Conservation (phyloP, 495 filamentous ascomycete species). For the Penicillium pancosmium region DNA sequence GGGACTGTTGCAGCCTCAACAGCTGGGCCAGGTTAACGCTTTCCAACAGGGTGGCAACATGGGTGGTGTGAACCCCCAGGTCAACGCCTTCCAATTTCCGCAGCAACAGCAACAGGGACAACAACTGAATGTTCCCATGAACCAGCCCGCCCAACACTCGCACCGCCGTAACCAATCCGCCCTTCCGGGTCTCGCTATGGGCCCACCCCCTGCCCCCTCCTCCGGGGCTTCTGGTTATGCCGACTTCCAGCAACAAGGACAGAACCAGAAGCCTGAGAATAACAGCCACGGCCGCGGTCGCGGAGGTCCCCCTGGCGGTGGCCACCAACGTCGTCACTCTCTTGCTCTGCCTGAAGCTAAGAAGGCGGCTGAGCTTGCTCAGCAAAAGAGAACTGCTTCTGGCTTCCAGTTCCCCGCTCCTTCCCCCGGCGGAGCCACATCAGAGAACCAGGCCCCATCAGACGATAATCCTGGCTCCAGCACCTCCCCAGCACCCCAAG, state of each 20-base stretch:
- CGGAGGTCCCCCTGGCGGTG: slow-evolving; percentile 71
- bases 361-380: slow-evolving; percentile 94
- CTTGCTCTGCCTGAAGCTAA: slow-evolving; percentile 94
- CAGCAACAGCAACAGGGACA: slow-evolving; percentile 79
- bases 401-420: slow-evolving; percentile 86
- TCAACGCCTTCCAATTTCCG: slow-evolving; percentile 86
- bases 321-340: slow-evolving; percentile 93
- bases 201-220: slow-evolving; percentile 90
- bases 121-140: slow-evolving; percentile 71
- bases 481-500: slow-evolving; percentile 41
- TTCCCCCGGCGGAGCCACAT: slow-evolving; percentile 62
- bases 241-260: slow-evolving; percentile 67
- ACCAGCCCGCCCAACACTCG: slow-evolving; percentile 74
- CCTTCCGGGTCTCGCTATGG: slow-evolving; percentile 89
- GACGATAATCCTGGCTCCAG: slow-evolving; percentile 44
- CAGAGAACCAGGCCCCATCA: slow-evolving; percentile 45
- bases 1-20: slow-evolving; percentile 85
- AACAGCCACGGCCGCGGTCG: slow-evolving; percentile 72
- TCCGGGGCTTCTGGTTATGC: slow-evolving; percentile 90
- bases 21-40: slow-evolving; percentile 66
- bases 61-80: slow-evolving; percentile 79
- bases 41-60: slow-evolving; percentile 68
- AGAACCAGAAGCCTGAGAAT: slow-evolving; percentile 71
- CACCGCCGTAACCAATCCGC: slow-evolving; percentile 99
- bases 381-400: slow-evolving; percentile 92